A percentile compares a stretch with the other conserved stretches of the same genome.
Evolutionary conservation across 768 basidiomycete genomes (phyloP).

Genomic region (Sporobolomyces roseus): DNA sequence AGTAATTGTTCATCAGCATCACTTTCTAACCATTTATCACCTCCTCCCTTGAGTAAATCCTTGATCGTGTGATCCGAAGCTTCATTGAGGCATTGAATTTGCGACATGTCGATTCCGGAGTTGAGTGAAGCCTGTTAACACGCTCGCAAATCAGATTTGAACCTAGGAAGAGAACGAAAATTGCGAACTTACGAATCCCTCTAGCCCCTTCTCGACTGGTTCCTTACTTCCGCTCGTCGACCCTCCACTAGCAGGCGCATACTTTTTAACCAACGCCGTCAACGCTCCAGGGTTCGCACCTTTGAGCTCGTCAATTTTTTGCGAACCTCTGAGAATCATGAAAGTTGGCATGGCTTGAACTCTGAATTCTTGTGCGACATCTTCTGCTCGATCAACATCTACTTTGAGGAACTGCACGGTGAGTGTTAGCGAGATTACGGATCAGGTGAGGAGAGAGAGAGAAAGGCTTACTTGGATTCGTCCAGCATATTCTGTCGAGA

Average conservation of each 20-base stretch:
- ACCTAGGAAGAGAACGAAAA: background rate
- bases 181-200: conserved; percentile 33
- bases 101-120: conserved; percentile 53
- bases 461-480: conserved; percentile 50
- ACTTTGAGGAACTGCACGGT: conserved; percentile 63
- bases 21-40: conserved; percentile 57
- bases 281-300: conserved; percentile 43
- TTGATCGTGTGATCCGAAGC: conserved; percentile 55
- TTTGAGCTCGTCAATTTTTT: conserved; percentile 40
- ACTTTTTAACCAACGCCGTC: conserved; percentile 34
- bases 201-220: conserved; percentile 40
- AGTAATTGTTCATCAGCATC: conserved; percentile 72
- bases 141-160: conserved; percentile 51
- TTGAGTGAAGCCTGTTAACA: conserved; percentile 54
- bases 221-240: background rate
- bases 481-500: conserved; percentile 60
- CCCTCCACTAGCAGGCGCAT: conserved; percentile 24
- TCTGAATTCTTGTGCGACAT: conserved; percentile 63
- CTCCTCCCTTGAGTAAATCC: conserved; percentile 54
- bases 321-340: conserved; percentile 43
- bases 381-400: conserved; percentile 63
- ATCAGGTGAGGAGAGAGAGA: no score
- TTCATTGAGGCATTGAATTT: conserved; percentile 71
- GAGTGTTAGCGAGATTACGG: no score
- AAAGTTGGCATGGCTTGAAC: conserved; percentile 63